Base-by-base conservation (phyloP, 345 rosid species). In the Raphanus raphanistrum region DNA sequence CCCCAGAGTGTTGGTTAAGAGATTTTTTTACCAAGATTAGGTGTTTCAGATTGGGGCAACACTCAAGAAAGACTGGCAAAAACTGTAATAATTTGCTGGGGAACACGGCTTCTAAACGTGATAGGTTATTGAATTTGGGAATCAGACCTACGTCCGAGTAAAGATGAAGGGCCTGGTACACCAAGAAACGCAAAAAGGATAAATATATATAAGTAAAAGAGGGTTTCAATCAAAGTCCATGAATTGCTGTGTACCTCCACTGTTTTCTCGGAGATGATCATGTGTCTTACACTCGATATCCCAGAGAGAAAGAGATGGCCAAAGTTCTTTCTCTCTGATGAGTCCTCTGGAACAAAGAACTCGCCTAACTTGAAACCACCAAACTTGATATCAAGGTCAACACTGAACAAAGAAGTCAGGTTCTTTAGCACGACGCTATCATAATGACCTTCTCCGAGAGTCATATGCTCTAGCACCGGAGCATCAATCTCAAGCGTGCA, bases 41-140 rank as follows among this genome's bases (percentile, higher is more conserved):
- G 72, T 55, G 65, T 74, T 74, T 66, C 78, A 74, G 72, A 27
- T 74, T 74, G 58, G 66, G 72, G 68, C 2, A 62, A 29, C 76
- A 6, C 48, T 72, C 61, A 17, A 72, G 68, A 45, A 72, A 62
- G 21, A 15, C 45, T 27, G 66, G 72, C 43, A 66, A 12, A 28
- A 55, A 38, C 58, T 7, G 31, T 57, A 66, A 4, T 54, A 38
- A 57, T 3, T 0, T 0, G 58, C 66, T 0, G 1, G 57, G 66
- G 72, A 66, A 57, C 41, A 3, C 28, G 35, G 58, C 45, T 21
- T 36, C 9, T 74, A 74, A 36, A 6, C 32, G 41, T 1, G 58
- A 55, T 16, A 74, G 28, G 72, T 74, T 43, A 8, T 31, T 67
- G 67, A 75, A 67, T 12, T 12, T 67, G 26, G 79, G 67, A 43